Percentiles rank a stretch among this genome's conserved stretches.
Conservation (phyloP, 2,329 filamentous ascomycete genomes). For the Ceratocystis lukuohia region DNA sequence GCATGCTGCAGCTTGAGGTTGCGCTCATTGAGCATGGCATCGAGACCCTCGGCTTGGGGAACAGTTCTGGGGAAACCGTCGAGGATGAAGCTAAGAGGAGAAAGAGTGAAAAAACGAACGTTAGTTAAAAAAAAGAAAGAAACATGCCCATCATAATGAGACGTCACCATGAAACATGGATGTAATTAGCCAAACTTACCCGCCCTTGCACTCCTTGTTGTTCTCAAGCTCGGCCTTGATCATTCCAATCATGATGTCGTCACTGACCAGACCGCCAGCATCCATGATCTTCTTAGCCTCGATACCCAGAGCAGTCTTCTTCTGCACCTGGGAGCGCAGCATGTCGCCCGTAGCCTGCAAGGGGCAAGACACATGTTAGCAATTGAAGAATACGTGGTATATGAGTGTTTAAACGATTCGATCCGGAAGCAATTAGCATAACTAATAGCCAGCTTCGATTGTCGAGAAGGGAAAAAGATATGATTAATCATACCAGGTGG, state of each 20-base stretch:
- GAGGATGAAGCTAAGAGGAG: conserved; percentile 68
- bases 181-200: conserved; percentile 44
- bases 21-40: conserved; percentile 71
- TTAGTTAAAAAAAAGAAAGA: background rate
- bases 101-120: background rate
- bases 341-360: conserved; percentile 90
- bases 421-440: background rate
- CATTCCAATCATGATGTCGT: conserved; percentile 99
- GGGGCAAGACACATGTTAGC: conserved; percentile 8
- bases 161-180: no score
- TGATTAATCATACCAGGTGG: conserved; percentile 63
- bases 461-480: background rate
- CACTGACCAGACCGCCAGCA: conserved; percentile 88
- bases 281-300: conserved; percentile 99
- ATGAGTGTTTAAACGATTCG: background rate
- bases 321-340: conserved; percentile 94
- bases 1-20: conserved; percentile 85
- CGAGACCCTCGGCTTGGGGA: conserved; percentile 84
- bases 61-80: conserved; percentile 98
- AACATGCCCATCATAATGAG: background rate
- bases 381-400: conserved; percentile 19
- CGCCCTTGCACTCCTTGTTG: conserved; percentile 92
- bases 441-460: background rate
- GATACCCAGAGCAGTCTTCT: conserved; percentile 86
- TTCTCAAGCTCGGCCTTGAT: conserved; percentile 92